These are phyloP conservation scores for Danielia oregonensis DNA, from an alignment of 805 yeast species.

Conservation along the genomic window DNA sequence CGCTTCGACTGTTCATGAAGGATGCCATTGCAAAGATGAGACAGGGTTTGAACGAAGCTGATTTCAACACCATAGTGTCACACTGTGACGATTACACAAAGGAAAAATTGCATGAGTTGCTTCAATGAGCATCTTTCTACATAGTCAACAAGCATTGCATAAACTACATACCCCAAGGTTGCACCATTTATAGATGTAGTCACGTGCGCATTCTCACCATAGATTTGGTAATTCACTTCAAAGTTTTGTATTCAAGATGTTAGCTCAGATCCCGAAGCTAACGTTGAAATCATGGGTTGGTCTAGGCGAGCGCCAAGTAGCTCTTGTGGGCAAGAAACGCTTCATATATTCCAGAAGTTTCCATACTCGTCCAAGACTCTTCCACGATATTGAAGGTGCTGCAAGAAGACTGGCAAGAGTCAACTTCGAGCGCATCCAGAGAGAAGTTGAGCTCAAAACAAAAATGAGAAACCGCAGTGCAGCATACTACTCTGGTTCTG, in stretches of 20 bases:
- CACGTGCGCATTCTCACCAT: not conserved
- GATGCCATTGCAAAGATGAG: slow-evolving; percentile 25
- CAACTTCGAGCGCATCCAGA: slow-evolving; percentile 7
- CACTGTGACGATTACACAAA: slow-evolving; percentile 34
- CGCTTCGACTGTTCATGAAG: slow-evolving; percentile 43
- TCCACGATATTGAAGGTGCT: not conserved
- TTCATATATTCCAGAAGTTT: too few relatives aligned
- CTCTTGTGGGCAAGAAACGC: too few relatives aligned
- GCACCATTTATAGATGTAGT: too few relatives aligned
- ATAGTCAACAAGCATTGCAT: too few relatives aligned
- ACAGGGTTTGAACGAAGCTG: slow-evolving; percentile 19
- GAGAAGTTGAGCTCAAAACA: slow-evolving; percentile 25
- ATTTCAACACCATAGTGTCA: slow-evolving; percentile 33
- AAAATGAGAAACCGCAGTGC: slow-evolving; percentile 48
- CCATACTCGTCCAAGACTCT: not conserved
- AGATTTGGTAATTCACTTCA: not conserved
- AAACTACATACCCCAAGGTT: too few relatives aligned
- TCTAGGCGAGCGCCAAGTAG: too few relatives aligned
- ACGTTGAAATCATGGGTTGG: too few relatives aligned
- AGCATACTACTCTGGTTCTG: slow-evolving; percentile 63
- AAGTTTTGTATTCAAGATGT: too few relatives aligned
- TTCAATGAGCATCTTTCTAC: too few relatives aligned
- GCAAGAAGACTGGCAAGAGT: not conserved
- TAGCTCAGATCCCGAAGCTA: too few relatives aligned
- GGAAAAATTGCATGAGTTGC: slow-evolving; percentile 25